Conservation (phyloP, 2,329 filamentous ascomycete species). For the Tolypocladium pustulatum region DNA sequence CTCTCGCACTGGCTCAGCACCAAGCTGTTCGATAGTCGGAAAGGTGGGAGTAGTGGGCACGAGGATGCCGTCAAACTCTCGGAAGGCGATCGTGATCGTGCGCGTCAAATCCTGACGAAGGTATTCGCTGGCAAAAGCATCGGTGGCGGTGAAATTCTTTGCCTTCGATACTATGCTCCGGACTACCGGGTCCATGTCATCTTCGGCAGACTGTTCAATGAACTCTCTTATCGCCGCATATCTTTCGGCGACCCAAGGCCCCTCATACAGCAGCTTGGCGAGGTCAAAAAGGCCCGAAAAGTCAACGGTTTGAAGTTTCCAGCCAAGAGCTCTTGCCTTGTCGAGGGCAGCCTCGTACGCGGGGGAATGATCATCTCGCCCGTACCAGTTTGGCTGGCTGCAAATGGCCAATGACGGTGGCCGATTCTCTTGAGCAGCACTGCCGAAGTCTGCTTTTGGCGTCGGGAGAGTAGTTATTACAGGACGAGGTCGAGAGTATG, state of each 20-base stretch:
- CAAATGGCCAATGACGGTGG: conserved; percentile 28
- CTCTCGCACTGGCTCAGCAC: conserved; percentile 37
- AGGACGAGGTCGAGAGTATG: conserved; percentile 35
- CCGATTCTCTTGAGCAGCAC: conserved; percentile 4
- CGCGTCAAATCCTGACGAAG: conserved; percentile 26
- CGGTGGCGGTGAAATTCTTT: conserved; percentile 29
- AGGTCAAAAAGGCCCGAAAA: conserved; percentile 40
- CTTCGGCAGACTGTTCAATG: conserved; percentile 20
- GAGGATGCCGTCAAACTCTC: conserved; percentile 35
- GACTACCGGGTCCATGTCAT: conserved; percentile 24
- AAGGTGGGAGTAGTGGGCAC: conserved; percentile 47
- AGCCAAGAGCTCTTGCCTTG: conserved; percentile 26
- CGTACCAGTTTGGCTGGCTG: conserved; percentile 26
- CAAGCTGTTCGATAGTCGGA: conserved; percentile 39
- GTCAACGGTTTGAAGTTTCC: conserved; percentile 30
- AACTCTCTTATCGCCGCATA: conserved; percentile 40
- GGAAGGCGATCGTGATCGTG: conserved; percentile 27
- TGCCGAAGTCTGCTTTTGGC: conserved; percentile 17
- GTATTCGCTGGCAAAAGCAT: conserved; percentile 32
- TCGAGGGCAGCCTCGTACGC: conserved; percentile 30
- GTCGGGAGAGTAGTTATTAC: not conserved
- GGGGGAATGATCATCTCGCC: conserved; percentile 24
- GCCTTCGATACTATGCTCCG: conserved; percentile 26
- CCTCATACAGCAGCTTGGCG: conserved; percentile 43
- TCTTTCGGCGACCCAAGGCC: conserved; percentile 46